phyloP scores from a whole-genome alignment of 192 early-diverging fungal genomes.

The Entomortierella lignicola region DNA sequence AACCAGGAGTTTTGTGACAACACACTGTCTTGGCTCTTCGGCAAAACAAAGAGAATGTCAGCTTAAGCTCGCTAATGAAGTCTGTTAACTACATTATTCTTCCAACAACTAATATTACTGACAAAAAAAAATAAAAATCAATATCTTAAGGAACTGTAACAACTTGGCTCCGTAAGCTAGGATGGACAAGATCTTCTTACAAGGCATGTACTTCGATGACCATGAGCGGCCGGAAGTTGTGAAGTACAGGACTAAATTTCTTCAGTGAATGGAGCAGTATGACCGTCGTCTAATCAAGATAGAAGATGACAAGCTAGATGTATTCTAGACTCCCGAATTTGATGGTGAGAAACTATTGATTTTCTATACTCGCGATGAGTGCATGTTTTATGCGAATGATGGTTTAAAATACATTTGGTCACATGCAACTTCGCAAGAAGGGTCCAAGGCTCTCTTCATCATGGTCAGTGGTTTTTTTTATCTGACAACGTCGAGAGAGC shows the following conservation, averaged over 20 bases:
- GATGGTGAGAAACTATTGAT: neutral
- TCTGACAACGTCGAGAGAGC: no score
- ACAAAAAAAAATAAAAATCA: no score
- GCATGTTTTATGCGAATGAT: conserved; percentile 35
- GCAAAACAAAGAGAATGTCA: no score
- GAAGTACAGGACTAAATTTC: conserved; percentile 18
- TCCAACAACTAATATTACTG: no score
- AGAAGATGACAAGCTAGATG: no score
- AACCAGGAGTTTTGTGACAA: no score
- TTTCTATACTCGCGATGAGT: conserved; percentile 22
- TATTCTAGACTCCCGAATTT: neutral
- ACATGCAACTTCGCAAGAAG: conserved; percentile 12
- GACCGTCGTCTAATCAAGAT: no score
- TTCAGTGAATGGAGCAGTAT: conserved; percentile 26
- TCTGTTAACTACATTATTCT: no score
- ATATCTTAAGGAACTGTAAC: no score
- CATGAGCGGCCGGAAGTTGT: conserved; percentile 13
- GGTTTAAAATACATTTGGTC: conserved; percentile 9
- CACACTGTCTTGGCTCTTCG: no score
- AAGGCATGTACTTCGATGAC: neutral
- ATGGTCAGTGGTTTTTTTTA: conserved; percentile 42
- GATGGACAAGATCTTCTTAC: neutral
- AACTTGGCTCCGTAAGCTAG: neutral
- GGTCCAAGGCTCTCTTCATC: conserved; percentile 21
- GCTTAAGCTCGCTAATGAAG: no score